phyloP scores from a whole-genome alignment of 345 rosid genomes.

The Lepidium didymum region DNA sequence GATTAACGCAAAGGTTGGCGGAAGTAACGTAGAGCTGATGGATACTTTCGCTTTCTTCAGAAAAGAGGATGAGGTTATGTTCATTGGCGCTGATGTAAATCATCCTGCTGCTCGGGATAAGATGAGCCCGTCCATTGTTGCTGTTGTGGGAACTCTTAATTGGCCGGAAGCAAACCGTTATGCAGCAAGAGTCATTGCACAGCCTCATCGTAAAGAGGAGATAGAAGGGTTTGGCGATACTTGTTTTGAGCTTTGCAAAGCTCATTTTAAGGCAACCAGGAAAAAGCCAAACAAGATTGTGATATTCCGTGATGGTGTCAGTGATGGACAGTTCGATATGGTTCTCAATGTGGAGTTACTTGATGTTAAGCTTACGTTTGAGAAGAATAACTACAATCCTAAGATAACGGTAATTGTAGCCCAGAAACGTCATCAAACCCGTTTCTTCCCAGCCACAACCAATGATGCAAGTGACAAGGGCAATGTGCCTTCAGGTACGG shows the following conservation, averaged over 20 bases:
- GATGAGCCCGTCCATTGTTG: constrained; percentile 76
- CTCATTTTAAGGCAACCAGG: constrained; percentile 41
- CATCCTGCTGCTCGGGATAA: constrained; percentile 55
- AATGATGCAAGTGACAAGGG: constrained; percentile 40
- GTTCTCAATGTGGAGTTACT: constrained; percentile 66
- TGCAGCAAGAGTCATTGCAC: constrained; percentile 66
- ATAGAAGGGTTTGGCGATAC: constrained; percentile 57
- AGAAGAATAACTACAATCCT: constrained; percentile 37
- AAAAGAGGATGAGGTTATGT: constrained; percentile 55
- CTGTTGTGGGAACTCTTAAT: constrained; percentile 74
- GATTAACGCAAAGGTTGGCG: constrained; percentile 96
- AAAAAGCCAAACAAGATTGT: constrained; percentile 55
- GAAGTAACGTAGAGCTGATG: constrained; percentile 73
- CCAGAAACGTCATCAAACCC: constrained; percentile 76
- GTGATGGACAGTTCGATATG: constrained; percentile 87
- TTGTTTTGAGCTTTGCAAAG: constrained; percentile 58
- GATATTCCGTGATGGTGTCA: constrained; percentile 84
- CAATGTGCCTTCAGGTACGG: constrained; percentile 72
- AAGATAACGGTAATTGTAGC: constrained; percentile 68
- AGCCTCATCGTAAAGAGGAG: constrained; percentile 54
- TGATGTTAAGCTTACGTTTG: constrained; percentile 45
- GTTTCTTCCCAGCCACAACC: constrained; percentile 42
- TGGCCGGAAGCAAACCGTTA: constrained; percentile 90
- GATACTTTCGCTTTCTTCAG: constrained; percentile 44
- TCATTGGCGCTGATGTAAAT: constrained; percentile 87